Percentiles rank a stretch among this genome's conserved stretches.
These are phyloP conservation scores for Heimioporus sp. DNA, from an alignment of 768 basidiomycete genomes.

Conservation along the genomic window DNA sequence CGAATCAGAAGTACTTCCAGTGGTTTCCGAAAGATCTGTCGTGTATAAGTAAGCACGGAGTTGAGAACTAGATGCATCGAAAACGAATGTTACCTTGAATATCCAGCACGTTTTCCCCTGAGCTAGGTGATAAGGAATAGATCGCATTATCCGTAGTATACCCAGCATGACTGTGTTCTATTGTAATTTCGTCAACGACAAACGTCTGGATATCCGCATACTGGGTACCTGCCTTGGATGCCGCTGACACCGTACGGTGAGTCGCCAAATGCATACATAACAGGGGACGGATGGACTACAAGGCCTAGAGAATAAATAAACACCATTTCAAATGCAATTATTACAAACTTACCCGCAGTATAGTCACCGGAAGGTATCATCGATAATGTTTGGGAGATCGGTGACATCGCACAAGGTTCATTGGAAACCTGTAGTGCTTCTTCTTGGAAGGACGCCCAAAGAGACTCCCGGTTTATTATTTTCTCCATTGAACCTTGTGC, in stretches of 20 bases:
- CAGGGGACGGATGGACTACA: not conserved
- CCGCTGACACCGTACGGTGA: not conserved
- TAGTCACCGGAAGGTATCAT: not conserved
- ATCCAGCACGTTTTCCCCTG: not conserved
- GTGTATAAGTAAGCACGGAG: not conserved
- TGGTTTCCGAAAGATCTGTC: not conserved
- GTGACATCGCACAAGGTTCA: not conserved
- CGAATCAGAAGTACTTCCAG: not conserved
- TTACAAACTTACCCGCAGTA: not conserved
- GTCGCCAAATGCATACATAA: not conserved
- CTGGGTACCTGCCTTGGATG: not conserved
- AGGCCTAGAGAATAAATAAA: not conserved
- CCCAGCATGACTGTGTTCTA: not conserved
- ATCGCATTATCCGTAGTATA: not conserved
- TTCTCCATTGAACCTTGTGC: not conserved
- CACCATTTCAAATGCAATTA: not conserved
- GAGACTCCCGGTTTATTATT: not conserved
- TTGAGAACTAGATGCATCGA: not conserved
- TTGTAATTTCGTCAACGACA: not conserved
- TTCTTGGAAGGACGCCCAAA: not conserved
- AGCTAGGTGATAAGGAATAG: not conserved
- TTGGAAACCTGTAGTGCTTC: not conserved
- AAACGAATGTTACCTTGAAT: not conserved
- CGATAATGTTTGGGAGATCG: not conserved
- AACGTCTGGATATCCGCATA: not conserved